Conservation (phyloP, 257 asterid species). For the Capsicum pubescens region DNA sequence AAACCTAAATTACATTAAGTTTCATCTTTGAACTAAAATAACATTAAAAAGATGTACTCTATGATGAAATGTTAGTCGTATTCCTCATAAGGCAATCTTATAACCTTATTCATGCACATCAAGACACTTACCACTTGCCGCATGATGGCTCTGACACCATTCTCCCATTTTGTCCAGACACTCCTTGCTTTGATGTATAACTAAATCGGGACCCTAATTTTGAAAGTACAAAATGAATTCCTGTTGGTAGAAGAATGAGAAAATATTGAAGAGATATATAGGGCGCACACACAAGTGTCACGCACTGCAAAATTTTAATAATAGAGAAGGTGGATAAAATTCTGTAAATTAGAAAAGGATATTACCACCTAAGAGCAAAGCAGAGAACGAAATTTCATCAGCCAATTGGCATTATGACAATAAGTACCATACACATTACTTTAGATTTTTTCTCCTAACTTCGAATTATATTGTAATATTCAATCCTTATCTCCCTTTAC, state of each 20-base stretch:
- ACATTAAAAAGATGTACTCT: not conserved
- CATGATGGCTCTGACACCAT: constrained; percentile 96
- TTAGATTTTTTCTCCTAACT: constrained; percentile 13
- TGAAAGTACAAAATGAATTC: constrained; percentile 15
- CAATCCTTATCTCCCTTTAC: not conserved
- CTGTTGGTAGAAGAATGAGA: constrained; percentile 8
- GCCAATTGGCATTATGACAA: constrained; percentile 15
- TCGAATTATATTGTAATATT: not conserved
- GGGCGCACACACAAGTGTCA: not conserved
- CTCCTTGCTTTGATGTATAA: constrained; percentile 82
- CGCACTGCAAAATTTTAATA: not conserved
- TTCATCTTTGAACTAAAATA: not conserved
- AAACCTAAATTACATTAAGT: constrained; percentile 56
- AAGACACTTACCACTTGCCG: constrained; percentile 72
- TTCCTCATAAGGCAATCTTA: not conserved
- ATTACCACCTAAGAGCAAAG: constrained; percentile 18
- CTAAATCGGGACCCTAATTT: constrained; percentile 87
- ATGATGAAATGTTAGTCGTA: not conserved
- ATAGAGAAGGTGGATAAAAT: not conserved
- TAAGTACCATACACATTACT: not conserved
- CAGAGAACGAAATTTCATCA: constrained; percentile 20
- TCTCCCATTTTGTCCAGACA: constrained; percentile 90
- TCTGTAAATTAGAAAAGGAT: constrained; percentile 5
- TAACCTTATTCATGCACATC: constrained; percentile 5
- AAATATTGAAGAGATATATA: not conserved